phyloP scores from a whole-genome alignment of 345 rosid species.

The Eucalyptus cloeziana region DNA sequence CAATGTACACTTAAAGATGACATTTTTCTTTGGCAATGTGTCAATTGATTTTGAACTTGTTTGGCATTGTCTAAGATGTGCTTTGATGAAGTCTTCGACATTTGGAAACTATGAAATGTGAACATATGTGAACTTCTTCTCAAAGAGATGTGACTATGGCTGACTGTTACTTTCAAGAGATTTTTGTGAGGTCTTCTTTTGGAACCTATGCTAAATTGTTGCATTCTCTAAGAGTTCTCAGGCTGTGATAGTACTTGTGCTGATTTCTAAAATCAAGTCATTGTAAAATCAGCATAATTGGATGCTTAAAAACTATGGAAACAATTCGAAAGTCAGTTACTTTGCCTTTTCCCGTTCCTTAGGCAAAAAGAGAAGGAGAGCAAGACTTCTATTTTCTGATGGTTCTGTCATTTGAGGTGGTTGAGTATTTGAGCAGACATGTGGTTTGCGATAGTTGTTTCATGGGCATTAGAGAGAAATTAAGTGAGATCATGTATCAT shows the following conservation, averaged over 20 bases:
- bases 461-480: not conserved
- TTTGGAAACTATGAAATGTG: not conserved
- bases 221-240: not conserved
- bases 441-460: not conserved
- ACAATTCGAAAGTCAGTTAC: not conserved
- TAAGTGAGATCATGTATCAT: not conserved
- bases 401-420: not conserved
- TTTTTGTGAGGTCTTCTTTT: not conserved
- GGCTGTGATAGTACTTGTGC: not conserved
- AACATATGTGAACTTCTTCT: not conserved
- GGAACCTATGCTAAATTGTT: not conserved
- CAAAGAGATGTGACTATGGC: not conserved
- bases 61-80: not conserved
- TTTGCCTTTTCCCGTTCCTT: not conserved
- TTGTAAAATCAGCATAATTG: not conserved
- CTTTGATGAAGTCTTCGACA: not conserved
- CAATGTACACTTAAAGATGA: not conserved
- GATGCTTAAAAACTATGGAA: not conserved
- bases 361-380: not conserved
- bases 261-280: not conserved
- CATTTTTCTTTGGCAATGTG: not conserved
- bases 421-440: not conserved
- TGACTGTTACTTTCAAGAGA: not conserved
- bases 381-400: not conserved
- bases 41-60: not conserved